These are phyloP conservation scores for Aphanomyces cochlioides DNA, from an alignment of 352 stramenopile species.

Conservation along the genomic window DNA sequence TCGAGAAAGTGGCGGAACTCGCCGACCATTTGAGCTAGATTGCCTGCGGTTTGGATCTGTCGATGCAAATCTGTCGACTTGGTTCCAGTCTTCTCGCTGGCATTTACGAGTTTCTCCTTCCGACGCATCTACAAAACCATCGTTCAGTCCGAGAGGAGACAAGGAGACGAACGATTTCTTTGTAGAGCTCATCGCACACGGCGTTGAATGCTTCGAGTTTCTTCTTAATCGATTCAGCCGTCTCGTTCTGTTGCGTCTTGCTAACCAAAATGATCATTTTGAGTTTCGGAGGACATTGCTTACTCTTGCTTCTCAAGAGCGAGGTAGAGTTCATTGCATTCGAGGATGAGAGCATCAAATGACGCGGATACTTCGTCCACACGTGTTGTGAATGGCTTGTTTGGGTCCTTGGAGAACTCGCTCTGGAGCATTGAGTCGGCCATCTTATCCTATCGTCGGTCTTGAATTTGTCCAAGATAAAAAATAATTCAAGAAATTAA, in stretches of 20 bases:
- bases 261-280: slow-evolving; percentile 33
- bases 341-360: slow-evolving; percentile 55
- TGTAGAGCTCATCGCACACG: slow-evolving; percentile 84
- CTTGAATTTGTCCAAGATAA: not conserved
- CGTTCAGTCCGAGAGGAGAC: not conserved
- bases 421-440: slow-evolving; percentile 86
- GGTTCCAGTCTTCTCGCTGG: slow-evolving; percentile 81
- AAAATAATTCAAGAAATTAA: not conserved
- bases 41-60: slow-evolving; percentile 81
- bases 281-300: slow-evolving; percentile 9
- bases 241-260: slow-evolving; percentile 35
- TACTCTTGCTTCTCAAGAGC: slow-evolving; percentile 13
- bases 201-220: slow-evolving; percentile 87
- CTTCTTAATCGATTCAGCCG: slow-evolving; percentile 77
- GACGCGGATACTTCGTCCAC: slow-evolving; percentile 82
- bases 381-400: slow-evolving; percentile 81
- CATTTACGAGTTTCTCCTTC: slow-evolving; percentile 78
- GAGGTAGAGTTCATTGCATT: slow-evolving; percentile 14
- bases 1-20: slow-evolving; percentile 82
- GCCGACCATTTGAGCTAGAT: slow-evolving; percentile 74
- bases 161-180: slow-evolving; percentile 66
- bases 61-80: slow-evolving; percentile 75
- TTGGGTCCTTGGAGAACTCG: slow-evolving; percentile 84
- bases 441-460: slow-evolving; percentile 42
- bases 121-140: slow-evolving; percentile 51